Base-by-base conservation (phyloP, 305 asterid genomes). In the Solanum hybrid region DNA sequence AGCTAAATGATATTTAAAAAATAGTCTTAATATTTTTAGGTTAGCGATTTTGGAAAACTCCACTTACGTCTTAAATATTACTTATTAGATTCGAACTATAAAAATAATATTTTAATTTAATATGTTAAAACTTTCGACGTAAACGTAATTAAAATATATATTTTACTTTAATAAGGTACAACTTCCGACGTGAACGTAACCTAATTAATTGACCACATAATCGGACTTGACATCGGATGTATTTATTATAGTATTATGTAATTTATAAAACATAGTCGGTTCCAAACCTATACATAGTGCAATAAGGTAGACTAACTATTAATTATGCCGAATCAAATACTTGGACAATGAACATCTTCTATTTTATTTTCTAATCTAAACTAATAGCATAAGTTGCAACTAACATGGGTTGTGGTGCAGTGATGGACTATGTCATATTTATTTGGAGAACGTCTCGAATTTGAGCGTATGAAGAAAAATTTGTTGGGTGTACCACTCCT, bases 381-480 rank as follows among this genome's bases (percentile, higher is more conserved):
- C 7, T 32, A 8, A 73, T 66, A 66, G 37, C 37, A 35, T 35
- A 35, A 72, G 0, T 4, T 0, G 7, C 0, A 56, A 17, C 4
- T 15, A 56, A 15, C 2, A 0, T 56, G 4, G 0, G 1, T 56
- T 56, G 4, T 56, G 10, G 0, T 56, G 9, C 10, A 17, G 10
- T 17, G 1, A 0, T 51, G 0, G 1, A 17, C 1, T 15, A 15
- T 51, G 56, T 4, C 0, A 51, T 51, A 0, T 15, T 45, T 45
- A 14, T 2, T 45, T 0, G 1, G 8, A 45, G 64, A 45, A 45
- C 0, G 7, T 45, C 1, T 45, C 0, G 0, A 0, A 0, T 45
- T 14, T 0, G 19, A 45, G 22, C 0, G 22, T 15, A 51, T 5
- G 3, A 51, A 51, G 1, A 45, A 5, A 5, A 15, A 0, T 2